These are phyloP conservation scores for Lonicera japonica DNA, from an alignment of 129 eudicot genomes.

Conservation along the genomic window DNA sequence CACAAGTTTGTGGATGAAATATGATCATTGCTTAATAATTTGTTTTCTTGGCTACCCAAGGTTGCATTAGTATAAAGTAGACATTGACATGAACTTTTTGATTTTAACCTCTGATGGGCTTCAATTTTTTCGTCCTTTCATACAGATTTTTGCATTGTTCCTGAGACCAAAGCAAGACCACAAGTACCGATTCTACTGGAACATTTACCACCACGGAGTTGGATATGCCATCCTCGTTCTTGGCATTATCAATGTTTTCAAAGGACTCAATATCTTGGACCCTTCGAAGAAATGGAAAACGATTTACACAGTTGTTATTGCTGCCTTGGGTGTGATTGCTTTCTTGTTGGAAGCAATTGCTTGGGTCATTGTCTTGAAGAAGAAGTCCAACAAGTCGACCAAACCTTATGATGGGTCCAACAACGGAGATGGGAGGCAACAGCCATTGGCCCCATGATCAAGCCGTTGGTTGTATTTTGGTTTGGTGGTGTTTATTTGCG, in stretches of 20 bases:
- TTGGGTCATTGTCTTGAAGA: slow-evolving; percentile 56
- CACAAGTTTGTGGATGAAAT: too few relatives aligned
- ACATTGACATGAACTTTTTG: background rate
- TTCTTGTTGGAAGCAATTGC: slow-evolving; percentile 58
- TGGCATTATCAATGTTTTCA: slow-evolving; percentile 78
- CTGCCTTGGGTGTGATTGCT: slow-evolving; percentile 51
- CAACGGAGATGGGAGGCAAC: slow-evolving; percentile 36
- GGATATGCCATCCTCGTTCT: slow-evolving; percentile 68
- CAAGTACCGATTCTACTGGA: slow-evolving; percentile 81
- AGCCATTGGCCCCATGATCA: slow-evolving; percentile 33
- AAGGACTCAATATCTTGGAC: slow-evolving; percentile 65
- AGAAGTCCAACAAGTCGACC: slow-evolving; percentile 44
- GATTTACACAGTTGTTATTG: slow-evolving; percentile 39
- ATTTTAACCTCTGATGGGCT: background rate
- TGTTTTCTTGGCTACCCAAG: background rate
- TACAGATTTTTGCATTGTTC: slow-evolving; percentile 89
- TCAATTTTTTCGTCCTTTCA: slow-evolving; percentile 5
- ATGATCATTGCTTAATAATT: too few relatives aligned
- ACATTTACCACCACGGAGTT: slow-evolving; percentile 76
- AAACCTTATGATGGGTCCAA: slow-evolving; percentile 50
- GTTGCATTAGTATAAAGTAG: background rate
- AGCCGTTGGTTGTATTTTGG: background rate
- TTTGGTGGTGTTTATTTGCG: background rate
- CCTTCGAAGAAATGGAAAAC: slow-evolving; percentile 75
- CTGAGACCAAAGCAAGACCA: slow-evolving; percentile 87